Conservation (phyloP, 2,329 filamentous ascomycete species). For the Paraconiothyrium sp. region DNA sequence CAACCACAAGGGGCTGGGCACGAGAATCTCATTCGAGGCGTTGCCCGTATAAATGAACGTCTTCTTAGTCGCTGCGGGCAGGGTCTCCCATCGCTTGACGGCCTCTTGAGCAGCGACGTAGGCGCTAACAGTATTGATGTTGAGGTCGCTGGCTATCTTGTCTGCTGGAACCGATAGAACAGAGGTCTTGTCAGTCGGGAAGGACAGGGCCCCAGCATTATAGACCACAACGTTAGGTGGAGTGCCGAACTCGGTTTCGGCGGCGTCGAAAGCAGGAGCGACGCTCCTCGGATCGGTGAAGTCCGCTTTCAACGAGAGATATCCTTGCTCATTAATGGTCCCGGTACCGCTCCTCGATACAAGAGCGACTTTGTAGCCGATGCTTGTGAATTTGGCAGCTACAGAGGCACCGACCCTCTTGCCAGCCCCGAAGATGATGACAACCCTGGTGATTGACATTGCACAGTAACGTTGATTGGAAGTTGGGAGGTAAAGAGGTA, state of each 20-base stretch:
- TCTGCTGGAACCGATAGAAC: constrained; percentile 22
- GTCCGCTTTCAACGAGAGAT: constrained; percentile 10
- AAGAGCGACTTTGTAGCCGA: constrained; percentile 14
- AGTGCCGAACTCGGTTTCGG: constrained; percentile 1
- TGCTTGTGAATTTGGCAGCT: constrained; percentile 9
- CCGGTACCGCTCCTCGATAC: constrained; percentile 11
- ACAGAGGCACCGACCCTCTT: constrained; percentile 14
- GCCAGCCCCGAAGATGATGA: constrained; percentile 15
- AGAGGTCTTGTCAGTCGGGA: constrained; percentile 2
- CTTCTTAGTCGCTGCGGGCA: constrained; percentile 42
- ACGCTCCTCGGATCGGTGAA: constrained; percentile 7
- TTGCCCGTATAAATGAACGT: constrained; percentile 58
- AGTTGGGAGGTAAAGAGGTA: too few relatives aligned
- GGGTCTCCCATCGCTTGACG: constrained; percentile 46
- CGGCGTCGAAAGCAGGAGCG: constrained; percentile 7
- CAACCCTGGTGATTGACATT: neutral
- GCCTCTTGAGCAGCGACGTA: constrained; percentile 54
- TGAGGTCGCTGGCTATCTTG: constrained; percentile 42
- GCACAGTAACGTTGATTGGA: neutral
- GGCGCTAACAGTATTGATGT: constrained; percentile 48
- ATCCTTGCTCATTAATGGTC: constrained; percentile 3
- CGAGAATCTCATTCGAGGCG: constrained; percentile 4
- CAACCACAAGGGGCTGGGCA: neutral
- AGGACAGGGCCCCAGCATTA: constrained; percentile 8
- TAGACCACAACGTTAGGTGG: constrained; percentile 20